Conservation (phyloP, 148 eudicot species). For the Vaccinium darrowii region DNA sequence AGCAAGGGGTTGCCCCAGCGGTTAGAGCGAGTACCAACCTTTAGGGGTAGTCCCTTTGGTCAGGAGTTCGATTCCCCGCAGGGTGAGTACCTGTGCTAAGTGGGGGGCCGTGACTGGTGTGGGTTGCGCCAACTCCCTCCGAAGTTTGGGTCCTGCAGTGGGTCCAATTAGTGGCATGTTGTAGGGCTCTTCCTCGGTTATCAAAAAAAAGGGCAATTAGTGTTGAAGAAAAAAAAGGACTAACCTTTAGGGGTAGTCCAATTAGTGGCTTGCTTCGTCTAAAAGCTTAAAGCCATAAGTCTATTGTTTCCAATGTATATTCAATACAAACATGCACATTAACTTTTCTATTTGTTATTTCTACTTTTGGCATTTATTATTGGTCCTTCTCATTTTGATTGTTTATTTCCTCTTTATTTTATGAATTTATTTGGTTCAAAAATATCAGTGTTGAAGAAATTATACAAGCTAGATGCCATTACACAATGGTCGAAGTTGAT, state of each 20-base stretch:
- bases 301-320: neutral
- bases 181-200: too few species aligned
- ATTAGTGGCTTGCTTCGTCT: neutral
- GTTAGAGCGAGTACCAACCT: too few species aligned
- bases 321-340: neutral
- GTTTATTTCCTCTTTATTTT: neutral
- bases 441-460: constrained; percentile 26
- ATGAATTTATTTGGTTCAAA: constrained; percentile 6
- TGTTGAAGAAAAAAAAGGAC: too few species aligned
- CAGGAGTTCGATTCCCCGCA: too few species aligned
- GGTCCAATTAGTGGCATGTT: too few species aligned
- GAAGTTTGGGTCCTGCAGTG: too few species aligned
- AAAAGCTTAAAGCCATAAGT: neutral
- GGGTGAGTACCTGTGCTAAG: too few species aligned
- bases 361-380: neutral
- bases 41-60: too few species aligned
- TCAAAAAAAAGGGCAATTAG: too few species aligned
- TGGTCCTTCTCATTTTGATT: neutral
- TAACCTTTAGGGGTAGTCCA: too few species aligned
- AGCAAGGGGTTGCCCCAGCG: neutral
- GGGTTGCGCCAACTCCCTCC: too few species aligned
- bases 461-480: constrained; percentile 45
- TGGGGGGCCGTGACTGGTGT: too few species aligned
- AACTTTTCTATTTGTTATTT: neutral
- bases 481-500: constrained; percentile 43